Conservation (phyloP, 768 basidiomycete genomes). For the Lentinula sp. region DNA sequence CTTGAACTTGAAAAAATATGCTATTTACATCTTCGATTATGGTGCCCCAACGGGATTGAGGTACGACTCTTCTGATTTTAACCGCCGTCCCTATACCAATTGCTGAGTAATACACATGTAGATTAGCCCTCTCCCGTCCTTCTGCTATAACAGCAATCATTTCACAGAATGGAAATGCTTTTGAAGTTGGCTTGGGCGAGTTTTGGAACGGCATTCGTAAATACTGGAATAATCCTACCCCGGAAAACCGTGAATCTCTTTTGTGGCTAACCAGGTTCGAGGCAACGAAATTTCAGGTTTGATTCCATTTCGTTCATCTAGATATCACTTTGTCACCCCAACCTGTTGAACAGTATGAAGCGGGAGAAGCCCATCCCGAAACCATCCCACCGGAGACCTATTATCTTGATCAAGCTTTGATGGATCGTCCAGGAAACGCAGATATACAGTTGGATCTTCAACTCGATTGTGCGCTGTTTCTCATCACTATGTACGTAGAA, state of each 20-base stretch:
- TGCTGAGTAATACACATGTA: conserved; percentile 1
- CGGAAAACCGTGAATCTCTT: conserved; percentile 20
- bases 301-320: background rate
- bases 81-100: background rate
- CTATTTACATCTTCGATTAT: conserved; percentile 46
- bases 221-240: conserved; percentile 25
- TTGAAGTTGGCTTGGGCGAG: conserved; percentile 34
- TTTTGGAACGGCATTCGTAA: conserved; percentile 30
- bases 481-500: background rate
- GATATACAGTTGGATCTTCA: conserved; percentile 40
- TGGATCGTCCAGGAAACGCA: conserved; percentile 30
- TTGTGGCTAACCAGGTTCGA: conserved; percentile 19
- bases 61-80: conserved; percentile 11
- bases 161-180: conserved; percentile 45
- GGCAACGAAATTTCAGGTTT: conserved; percentile 25
- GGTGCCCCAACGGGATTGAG: conserved; percentile 30
- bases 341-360: conserved; percentile 19
- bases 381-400: conserved; percentile 31
- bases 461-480: conserved; percentile 16
- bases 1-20: conserved; percentile 30
- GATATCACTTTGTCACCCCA: background rate
- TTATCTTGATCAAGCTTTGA: conserved; percentile 34
- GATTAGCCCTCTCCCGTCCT: conserved; percentile 36
- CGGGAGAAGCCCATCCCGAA: conserved; percentile 28
- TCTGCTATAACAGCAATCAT: conserved; percentile 36